Evolutionary conservation across 108 stramenopile species (phyloP), one percentile per base, ranked within the genome.

Genomic region (Skeletonema marinoi): DNA sequence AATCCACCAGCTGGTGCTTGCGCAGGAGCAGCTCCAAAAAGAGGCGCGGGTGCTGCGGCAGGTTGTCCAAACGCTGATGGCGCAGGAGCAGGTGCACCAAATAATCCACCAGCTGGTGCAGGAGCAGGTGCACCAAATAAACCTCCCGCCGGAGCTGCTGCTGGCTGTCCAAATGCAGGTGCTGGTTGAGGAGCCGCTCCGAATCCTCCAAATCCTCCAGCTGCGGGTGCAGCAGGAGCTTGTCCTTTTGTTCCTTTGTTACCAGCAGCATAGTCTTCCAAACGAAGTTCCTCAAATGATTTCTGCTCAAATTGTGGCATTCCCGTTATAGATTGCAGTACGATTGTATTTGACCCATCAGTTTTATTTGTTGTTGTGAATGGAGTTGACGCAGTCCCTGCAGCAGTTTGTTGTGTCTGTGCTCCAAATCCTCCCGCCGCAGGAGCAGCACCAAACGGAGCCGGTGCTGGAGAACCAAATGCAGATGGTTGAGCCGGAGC

Each of bases 281-380:
- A 79, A 5, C 96, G 83, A 25, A 98, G 79, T 80, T 98, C 96
- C 85, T 98, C 97, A 75, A 94, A 93, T 13, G 83, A 86, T 71
- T 97, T 96, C 10, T 79, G 77, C 62, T 89, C 90, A 68, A 96
- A 98, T 60, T 79, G 85, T 29, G 86, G 85, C 95, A 96, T 95
- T 56, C 91, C 92, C 14, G 93, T 86, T 67, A 97, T 96, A 59
- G 93, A 84, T 51, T 94, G 93, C 60, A 97, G 70, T 68, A 77
- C 75, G 74, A 96, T 95, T 35, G 68, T 70, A 13, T 81, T 84
- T 12, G 79, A 73, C 56, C 93, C 93, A 69, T 96, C 97, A 62
- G 85, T 75, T 65, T 85, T 77, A 10, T 31, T 62, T 56, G 88
- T 82, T 11, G 87, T 73, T 67, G 81, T 75, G 58, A 83, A 96